Base-by-base conservation (phyloP, 2,329 filamentous ascomycete genomes). In the Trichoderma sp. region DNA sequence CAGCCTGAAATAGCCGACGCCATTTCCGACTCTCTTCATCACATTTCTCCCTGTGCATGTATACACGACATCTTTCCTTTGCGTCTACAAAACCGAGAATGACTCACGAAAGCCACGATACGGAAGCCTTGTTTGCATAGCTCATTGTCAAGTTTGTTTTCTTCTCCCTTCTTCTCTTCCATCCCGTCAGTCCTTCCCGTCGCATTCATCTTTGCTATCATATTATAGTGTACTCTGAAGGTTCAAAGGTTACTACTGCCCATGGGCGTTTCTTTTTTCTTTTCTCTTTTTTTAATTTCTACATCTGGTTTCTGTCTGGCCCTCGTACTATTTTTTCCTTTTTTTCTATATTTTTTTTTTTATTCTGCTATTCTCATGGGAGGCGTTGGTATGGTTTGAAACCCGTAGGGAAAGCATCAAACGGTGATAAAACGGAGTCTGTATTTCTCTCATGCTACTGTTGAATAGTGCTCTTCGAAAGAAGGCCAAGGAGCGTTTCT, bases 381-480 rank as follows among this genome's bases (percentile, higher is more conserved):
- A 51, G 66, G 66, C 66, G 66, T 70, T 70, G 57, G 66, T 61
- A 70, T 36, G 66, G 57, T 53, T 56, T 30, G 39, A 53, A 51
- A 36, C 39, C 39, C 30, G 21, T 36, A n/a, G 34, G 57, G 21
- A 32, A 24, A 34, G 66, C 66, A 70, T 70, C 66, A 51, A 70
- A 51, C 26, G 39, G 66, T 62, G 66, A 70, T 70, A 70, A 47
- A 68, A 24, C 28, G 66, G 66, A 60, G 39, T 70, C 57, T 70
- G 39, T 43, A 24, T 67, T 58, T 57, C 47, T 57, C 47, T 39
- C 24, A 24, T 30, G 7, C n/a, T 26, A 32, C n/a, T 60, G 36
- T 47, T 47, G 15, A 18, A 57, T 26, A 21, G 18, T 60, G 26
- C 65, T 47, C 12, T 51, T 43, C n/a, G 7, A 21, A 60, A 58